Evolutionary conservation across 129 eudicot genomes (phyloP), one percentile per base, ranked within the genome.

Genomic region (Smallanthus sonchifolius): DNA sequence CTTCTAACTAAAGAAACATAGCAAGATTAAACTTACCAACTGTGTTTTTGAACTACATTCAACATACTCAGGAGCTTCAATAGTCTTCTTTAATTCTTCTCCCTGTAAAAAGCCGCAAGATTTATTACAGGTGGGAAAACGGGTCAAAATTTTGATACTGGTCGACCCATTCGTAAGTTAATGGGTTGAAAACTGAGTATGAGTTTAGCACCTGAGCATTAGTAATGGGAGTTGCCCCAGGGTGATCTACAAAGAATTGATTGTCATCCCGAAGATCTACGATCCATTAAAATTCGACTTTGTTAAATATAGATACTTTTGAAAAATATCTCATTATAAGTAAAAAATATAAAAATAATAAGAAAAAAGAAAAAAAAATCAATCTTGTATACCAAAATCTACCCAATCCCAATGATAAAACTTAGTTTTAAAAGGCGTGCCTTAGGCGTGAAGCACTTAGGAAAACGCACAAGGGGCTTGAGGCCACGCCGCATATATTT

Each of bases 31-130:
- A n/a, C 81, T 65, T 61, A 87, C 95, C 86, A 82, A 83, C 88
- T 91, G 97, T 73, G 98, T 84, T 90, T 93, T 93, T 59, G 97
- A 86, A 86, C 98, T 93, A 75, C 98, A 93, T 77, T 90, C 97
- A 74, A 93, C 79, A 87, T 90, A 93, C 69, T 92, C 83, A 69
- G 96, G 97, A 68, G 98, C 95, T 48, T 88, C 96, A 70, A 93
- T 93, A 48, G 67, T 36, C 77, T 88, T 86, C 84, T 83, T 93
- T 38, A 93, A 82, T 82, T 88, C 96, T 80, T 90, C 98, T 45
- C 98, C 98, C 96, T 90, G 42, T 65, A 73, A 72, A 32, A 30
- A 40, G 55, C 44, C 74, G 13, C 20, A 2, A 65, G 55, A 55
- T 32, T 60, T 60, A 11, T 28, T 7, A 8, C 19, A 62, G 11